A percentile compares a stretch with the other conserved stretches of the same genome.
These are phyloP conservation scores for Colletotrichum magnum DNA, from an alignment of 2,329 filamentous ascomycete species.

Conservation along the genomic window DNA sequence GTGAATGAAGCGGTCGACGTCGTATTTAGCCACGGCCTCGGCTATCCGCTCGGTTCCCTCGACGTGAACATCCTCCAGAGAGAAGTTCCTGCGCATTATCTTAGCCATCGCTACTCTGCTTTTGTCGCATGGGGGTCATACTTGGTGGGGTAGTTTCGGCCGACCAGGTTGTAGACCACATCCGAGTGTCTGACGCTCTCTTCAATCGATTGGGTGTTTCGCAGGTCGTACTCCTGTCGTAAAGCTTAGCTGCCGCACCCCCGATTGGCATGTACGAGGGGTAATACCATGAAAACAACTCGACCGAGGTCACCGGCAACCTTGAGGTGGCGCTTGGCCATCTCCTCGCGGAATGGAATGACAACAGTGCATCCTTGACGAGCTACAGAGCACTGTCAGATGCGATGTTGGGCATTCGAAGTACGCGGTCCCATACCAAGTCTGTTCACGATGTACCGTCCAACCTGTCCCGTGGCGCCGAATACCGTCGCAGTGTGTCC, in stretches of 20 bases:
- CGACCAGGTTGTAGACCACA: conserved; percentile 96
- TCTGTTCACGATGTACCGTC: conserved; percentile 97
- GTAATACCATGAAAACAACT: conserved; percentile 82
- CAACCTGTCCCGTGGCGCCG: conserved; percentile 94
- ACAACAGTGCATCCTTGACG: conserved; percentile 95
- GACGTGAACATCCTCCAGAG: conserved; percentile 91
- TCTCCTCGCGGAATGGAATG: conserved; percentile 95
- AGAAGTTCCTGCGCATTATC: conserved; percentile 83
- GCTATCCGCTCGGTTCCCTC: conserved; percentile 93
- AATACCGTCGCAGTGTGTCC: conserved; percentile 98
- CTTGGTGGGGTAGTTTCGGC: conserved; percentile 97
- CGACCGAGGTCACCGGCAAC: conserved; percentile 94
- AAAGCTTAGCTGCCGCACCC: conserved; percentile 18
- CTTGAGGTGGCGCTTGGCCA: conserved; percentile 97
- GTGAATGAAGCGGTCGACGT: conserved; percentile 96
- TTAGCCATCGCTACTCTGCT: conserved; percentile 47
- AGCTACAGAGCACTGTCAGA: conserved; percentile 65
- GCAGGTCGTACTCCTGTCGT: conserved; percentile 88
- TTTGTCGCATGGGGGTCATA: conserved; percentile 56
- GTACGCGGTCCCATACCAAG: conserved; percentile 70
- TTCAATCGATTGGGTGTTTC: conserved; percentile 95
- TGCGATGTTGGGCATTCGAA: conserved; percentile 29
- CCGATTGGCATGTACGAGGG: background rate
- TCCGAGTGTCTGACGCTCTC: conserved; percentile 97
- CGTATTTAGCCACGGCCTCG: conserved; percentile 96